Conservation (phyloP, 805 yeast species). For the Maudiozyma pseudohumilis region DNA sequence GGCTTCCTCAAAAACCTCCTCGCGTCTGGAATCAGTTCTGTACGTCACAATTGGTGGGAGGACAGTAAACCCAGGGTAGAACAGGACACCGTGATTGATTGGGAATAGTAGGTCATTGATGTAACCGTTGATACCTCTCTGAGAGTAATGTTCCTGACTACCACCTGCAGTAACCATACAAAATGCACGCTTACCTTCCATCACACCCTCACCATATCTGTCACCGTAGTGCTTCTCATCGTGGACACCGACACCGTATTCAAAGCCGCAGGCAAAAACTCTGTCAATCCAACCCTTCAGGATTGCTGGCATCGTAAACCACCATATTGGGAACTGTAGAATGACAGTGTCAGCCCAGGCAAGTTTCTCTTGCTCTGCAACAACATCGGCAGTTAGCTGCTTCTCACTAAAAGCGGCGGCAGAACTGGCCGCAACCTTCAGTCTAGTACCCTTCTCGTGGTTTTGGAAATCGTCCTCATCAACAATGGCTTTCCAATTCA, state of each 20-base stretch:
- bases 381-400: conserved; percentile 22
- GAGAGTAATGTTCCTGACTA: conserved; percentile 6
- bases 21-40: conserved; percentile 4
- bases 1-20: conserved; percentile 2
- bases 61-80: conserved; percentile 17
- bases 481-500: conserved; percentile 17
- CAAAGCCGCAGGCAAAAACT: conserved; percentile 18
- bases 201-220: conserved; percentile 20
- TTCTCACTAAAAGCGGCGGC: conserved; percentile 7
- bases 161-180: conserved; percentile 14
- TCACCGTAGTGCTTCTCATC: conserved; percentile 5
- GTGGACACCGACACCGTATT: conserved; percentile 16
- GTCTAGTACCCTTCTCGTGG: conserved; percentile 8
- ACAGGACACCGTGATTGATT: conserved; percentile 20
- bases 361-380: conserved; percentile 22
- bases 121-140: conserved; percentile 18
- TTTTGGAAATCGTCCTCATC: conserved; percentile 17
- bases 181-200: conserved; percentile 17
- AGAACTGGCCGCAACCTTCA: conserved; percentile 15
- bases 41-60: conserved; percentile 16
- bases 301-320: conserved; percentile 27
- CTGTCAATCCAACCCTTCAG: conserved; percentile 28
- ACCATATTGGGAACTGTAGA: conserved; percentile 26
- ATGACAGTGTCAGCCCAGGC: conserved; percentile 25
- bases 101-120: conserved; percentile 20